These are phyloP conservation scores for Chlamydomonas incerta DNA, from an alignment of 139 green algal genomes.

Conservation along the genomic window DNA sequence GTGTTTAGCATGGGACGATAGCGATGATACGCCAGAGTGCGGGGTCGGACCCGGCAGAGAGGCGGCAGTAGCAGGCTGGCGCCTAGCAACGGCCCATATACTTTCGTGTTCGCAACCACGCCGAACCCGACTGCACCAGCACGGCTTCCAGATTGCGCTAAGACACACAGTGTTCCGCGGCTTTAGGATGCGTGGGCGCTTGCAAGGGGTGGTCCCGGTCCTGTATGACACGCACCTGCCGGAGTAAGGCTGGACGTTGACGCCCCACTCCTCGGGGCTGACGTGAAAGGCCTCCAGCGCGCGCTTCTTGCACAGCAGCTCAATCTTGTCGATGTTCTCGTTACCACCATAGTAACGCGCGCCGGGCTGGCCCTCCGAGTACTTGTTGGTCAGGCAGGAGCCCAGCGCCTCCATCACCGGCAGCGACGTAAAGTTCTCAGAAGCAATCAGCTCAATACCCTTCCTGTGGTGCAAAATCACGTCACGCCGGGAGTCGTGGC, in stretches of 20 bases:
- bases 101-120: too few relatives aligned
- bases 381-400: conserved; percentile 99
- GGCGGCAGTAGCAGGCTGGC: too few relatives aligned
- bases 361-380: conserved; percentile 94
- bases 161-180: too few relatives aligned
- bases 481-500: not conserved
- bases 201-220: too few relatives aligned
- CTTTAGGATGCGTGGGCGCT: too few relatives aligned
- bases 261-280: conserved; percentile 91
- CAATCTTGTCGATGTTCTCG: conserved; percentile 90
- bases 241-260: conserved; percentile 97
- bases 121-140: too few relatives aligned
- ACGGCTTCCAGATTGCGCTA: too few relatives aligned
- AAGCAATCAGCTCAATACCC: conserved; percentile 98
- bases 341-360: conserved; percentile 98
- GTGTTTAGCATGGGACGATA: too few relatives aligned
- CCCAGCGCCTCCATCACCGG: conserved; percentile 96
- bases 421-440: conserved; percentile 96
- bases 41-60: too few relatives aligned
- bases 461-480: conserved; percentile 69
- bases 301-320: conserved; percentile 83
- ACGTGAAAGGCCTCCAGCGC: conserved; percentile 91
- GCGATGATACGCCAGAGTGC: too few relatives aligned
- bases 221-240: conserved; percentile 86
- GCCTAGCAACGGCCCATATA: too few relatives aligned